Percentiles rank a stretch among this genome's conserved stretches.
phyloP scores from a whole-genome alignment of 331 rosid species.

The Cydonia oblonga region DNA sequence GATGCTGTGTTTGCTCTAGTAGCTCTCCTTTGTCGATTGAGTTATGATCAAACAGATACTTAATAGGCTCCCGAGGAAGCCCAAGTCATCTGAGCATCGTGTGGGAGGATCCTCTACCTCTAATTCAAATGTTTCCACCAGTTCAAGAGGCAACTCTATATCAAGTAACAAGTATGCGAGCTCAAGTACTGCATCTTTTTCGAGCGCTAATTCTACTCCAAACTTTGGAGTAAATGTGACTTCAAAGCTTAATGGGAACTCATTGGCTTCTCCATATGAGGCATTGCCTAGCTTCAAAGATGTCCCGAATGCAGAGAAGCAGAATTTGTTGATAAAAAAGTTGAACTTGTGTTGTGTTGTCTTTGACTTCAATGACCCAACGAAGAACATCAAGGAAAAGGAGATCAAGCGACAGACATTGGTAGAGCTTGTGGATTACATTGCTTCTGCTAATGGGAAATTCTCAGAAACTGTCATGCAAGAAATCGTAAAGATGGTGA shows the following conservation, averaged over 20 bases:
- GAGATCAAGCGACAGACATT: slow-evolving; percentile 85
- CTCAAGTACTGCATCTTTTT: slow-evolving; percentile 22
- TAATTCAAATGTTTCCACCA: slow-evolving; percentile 48
- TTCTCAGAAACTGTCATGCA: slow-evolving; percentile 72
- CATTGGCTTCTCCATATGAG: slow-evolving; percentile 42
- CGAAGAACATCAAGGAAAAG: slow-evolving; percentile 69
- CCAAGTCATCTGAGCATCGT: slow-evolving; percentile 63
- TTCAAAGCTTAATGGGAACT: slow-evolving; percentile 63
- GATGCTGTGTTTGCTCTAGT: slow-evolving; percentile 26
- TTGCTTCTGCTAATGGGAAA: slow-evolving; percentile 72
- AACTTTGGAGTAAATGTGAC: slow-evolving; percentile 42
- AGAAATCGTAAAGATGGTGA: slow-evolving; percentile 73
- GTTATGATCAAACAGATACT: slow-evolving; percentile 87
- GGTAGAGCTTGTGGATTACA: slow-evolving; percentile 83
- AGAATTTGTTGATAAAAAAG: slow-evolving; percentile 64
- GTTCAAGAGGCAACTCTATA: slow-evolving; percentile 41
- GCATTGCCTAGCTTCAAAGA: slow-evolving; percentile 83
- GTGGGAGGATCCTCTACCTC: slow-evolving; percentile 61
- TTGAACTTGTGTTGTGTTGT: slow-evolving; percentile 71
- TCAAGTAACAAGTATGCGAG: slow-evolving; percentile 36
- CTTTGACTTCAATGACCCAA: slow-evolving; percentile 75
- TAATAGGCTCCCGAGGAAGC: slow-evolving; percentile 82
- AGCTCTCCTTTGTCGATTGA: slow-evolving; percentile 24
- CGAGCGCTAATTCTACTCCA: slow-evolving; percentile 39
- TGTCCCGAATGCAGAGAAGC: slow-evolving; percentile 85